These are phyloP conservation scores for Ophiocordyceps sinensis DNA, from an alignment of 2,329 filamentous ascomycete species.

Conservation along the genomic window DNA sequence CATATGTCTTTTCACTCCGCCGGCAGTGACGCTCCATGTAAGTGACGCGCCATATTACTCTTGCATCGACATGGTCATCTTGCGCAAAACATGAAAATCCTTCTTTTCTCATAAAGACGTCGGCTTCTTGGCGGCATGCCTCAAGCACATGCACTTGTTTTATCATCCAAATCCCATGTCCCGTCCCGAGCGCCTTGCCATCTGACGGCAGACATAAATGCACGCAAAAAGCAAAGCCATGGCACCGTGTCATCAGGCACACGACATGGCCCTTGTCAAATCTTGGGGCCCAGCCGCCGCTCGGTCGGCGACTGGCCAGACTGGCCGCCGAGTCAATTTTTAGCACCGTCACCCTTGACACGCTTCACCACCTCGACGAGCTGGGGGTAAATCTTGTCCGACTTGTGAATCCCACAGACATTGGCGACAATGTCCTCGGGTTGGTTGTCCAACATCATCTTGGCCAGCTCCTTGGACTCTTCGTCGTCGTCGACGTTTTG, in stretches of 20 bases:
- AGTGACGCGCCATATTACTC: no score
- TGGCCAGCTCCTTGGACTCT: constrained; percentile 72
- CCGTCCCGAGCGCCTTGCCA: neutral
- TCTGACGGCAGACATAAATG: neutral
- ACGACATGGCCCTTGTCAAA: neutral
- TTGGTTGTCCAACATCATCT: constrained; percentile 63
- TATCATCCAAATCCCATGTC: no score
- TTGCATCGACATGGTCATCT: no score
- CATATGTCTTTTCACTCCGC: no score
- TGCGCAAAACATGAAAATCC: no score
- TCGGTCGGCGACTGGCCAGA: neutral
- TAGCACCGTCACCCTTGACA: constrained; percentile 53
- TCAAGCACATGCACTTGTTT: no score
- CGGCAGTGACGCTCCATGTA: no score
- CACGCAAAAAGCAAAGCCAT: neutral
- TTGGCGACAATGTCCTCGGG: constrained; percentile 64
- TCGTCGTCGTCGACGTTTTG: constrained; percentile 87
- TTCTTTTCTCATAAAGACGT: no score
- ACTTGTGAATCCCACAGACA: constrained; percentile 66
- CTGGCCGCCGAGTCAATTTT: constrained; percentile 23
- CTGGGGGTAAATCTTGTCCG: constrained; percentile 62
- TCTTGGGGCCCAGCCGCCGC: neutral
- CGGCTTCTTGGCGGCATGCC: no score
- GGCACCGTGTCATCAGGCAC: neutral
- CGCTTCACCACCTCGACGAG: constrained; percentile 68